Evolutionary conservation across 495 filamentous ascomycete species (phyloP).

Genomic region (Hyaloscypha bicolor): DNA sequence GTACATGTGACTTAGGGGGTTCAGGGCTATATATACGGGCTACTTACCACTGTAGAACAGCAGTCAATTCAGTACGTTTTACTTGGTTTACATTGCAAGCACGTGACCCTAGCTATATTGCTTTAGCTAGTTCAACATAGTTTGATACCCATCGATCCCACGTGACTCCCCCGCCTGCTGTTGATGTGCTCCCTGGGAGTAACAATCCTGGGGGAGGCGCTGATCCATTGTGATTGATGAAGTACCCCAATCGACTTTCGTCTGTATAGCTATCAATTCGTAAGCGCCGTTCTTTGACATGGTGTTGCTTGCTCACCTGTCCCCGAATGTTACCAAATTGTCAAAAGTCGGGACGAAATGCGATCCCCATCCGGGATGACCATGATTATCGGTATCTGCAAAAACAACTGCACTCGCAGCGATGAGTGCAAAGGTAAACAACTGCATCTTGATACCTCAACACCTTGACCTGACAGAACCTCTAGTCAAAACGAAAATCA

Average conservation of each 20-base stretch:
- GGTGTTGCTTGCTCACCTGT: conserved; percentile 43
- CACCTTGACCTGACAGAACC: not conserved
- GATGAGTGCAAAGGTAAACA: conserved; percentile 15
- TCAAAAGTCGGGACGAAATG: conserved; percentile 44
- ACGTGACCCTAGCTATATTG: no score
- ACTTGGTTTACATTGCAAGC: no score
- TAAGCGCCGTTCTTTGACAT: not conserved
- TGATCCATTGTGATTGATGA: conserved; percentile 55
- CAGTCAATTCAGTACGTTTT: no score
- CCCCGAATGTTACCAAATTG: conserved; percentile 63
- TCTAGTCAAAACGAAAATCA: no score
- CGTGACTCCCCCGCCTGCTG: conserved; percentile 63
- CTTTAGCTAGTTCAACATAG: no score
- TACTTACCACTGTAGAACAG: no score
- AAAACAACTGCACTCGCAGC: conserved; percentile 19
- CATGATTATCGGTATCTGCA: conserved; percentile 13
- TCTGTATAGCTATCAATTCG: conserved; percentile 60
- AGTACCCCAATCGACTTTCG: conserved; percentile 64
- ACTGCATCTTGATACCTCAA: conserved; percentile 20
- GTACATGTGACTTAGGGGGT: no score
- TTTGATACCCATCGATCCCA: conserved; percentile 66
- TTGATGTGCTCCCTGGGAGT: conserved; percentile 45
- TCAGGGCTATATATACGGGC: no score
- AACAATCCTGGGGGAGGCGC: conserved; percentile 62
- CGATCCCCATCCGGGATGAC: conserved; percentile 8